phyloP scores from a whole-genome alignment of 78 protist species.

The Capsaspora owczarzaki region DNA sequence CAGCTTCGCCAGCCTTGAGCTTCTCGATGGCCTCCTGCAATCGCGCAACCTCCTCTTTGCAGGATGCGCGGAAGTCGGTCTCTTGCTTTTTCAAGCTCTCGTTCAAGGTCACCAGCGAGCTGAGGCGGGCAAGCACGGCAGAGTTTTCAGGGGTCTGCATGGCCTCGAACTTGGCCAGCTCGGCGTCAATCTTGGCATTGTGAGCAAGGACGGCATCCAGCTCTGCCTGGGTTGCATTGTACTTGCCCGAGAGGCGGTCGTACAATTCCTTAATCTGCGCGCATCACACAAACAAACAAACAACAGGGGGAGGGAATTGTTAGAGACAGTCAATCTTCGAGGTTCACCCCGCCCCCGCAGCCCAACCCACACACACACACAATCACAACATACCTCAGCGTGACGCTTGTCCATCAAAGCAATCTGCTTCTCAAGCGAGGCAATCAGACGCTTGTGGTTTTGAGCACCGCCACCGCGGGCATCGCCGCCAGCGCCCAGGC shows the following conservation, averaged over 20 bases:
- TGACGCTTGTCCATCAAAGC: not conserved
- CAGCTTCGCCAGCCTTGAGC: not conserved
- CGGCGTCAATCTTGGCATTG: slow-evolving; percentile 39
- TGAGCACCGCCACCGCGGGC: not conserved
- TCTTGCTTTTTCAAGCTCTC: slow-evolving; percentile 48
- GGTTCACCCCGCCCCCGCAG: too few relatives aligned
- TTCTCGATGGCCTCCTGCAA: not conserved
- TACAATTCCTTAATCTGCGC: not conserved
- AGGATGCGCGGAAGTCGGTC: slow-evolving; percentile 23
- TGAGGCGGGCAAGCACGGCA: slow-evolving; percentile 29
- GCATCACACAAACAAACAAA: not conserved
- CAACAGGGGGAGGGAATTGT: not conserved
- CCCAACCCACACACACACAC: too few relatives aligned
- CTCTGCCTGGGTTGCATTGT: not conserved
- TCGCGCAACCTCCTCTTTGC: not conserved
- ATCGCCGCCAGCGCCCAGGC: not conserved
- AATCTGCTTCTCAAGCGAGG: slow-evolving; percentile 4
- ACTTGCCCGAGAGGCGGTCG: not conserved
- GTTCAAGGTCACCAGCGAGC: slow-evolving; percentile 34
- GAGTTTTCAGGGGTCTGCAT: slow-evolving; percentile 7
- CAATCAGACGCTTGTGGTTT: not conserved
- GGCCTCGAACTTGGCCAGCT: slow-evolving; percentile 29
- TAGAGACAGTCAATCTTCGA: too few relatives aligned
- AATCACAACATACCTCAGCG: not conserved
- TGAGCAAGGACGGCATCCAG: slow-evolving; percentile 16